Base-by-base conservation (phyloP, 805 yeast genomes). In the Yamadazyma paraphyllophila region DNA sequence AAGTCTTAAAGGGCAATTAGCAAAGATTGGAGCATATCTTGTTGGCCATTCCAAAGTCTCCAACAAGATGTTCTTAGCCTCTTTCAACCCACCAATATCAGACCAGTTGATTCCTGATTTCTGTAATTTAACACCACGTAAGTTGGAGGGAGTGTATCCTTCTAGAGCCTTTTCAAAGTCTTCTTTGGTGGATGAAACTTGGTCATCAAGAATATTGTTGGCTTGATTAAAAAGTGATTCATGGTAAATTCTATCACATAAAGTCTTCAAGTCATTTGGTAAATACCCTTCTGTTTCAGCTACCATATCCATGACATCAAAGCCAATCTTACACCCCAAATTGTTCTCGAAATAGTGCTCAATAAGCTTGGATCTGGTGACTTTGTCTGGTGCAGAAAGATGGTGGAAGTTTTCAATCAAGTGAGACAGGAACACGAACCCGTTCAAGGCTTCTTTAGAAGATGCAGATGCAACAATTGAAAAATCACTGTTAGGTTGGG, bases 11-110 rank as follows among this genome's bases (percentile, higher is more conserved):
- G 98, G 96, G 57, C 96, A 88, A 50, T 81, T 81, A 13, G 84
- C 83, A 65, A 94, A 92, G n/a, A 92, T 88, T 5, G 97, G 97
- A 0, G 96, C 95, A 60, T 92, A 92, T 57, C 84, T 89, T 1
- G 96, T 88, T 2, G 99, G 99, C 97, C 97, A 92, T 59, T 94
- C 98, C 29, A 92, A 67, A 0, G 98, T 94, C 60, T 92, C 98
- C 42, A 89, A 63, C 8, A 92, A 66, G 0, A 88, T 70, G 8
- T 77, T 71, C 58, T 92, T 92, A 1, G 95, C 94, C 12, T 81
- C 85, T 14, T 67, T 67, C 44, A 92, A 69, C 0, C 97, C 99
- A 6, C 98, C 99, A 52, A 92, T 88, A 54, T 90, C 96, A 2
- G 73, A 56, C 99, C 99, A 92, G 38, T 77, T 76, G 0, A 82